phyloP scores from a whole-genome alignment of 176 grass and related monocot species.

The Zoysia pacifica region DNA sequence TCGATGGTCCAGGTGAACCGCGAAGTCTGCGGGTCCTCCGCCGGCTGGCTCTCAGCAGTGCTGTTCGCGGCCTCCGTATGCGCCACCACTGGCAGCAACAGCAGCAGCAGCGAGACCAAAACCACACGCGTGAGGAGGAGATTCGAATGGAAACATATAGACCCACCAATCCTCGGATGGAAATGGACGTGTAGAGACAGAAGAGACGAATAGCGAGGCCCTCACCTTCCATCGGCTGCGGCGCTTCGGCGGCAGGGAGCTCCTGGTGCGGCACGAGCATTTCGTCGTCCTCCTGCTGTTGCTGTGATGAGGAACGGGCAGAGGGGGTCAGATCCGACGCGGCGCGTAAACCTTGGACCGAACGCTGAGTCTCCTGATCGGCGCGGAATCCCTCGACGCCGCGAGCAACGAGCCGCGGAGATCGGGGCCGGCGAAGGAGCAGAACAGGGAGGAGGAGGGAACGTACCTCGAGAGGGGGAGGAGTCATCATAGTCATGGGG shows the following conservation, averaged over 20 bases:
- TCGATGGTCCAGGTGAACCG: constrained; percentile 94
- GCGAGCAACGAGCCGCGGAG: constrained; percentile 19
- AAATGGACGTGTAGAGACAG: not conserved
- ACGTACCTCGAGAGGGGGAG: constrained; percentile 77
- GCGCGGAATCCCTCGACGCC: not conserved
- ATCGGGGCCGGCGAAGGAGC: constrained; percentile 17
- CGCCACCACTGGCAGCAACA: constrained; percentile 50
- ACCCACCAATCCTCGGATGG: constrained; percentile 5
- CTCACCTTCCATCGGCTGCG: constrained; percentile 98
- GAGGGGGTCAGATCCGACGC: constrained; percentile 49
- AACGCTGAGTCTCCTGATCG: constrained; percentile 13
- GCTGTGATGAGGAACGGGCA: constrained; percentile 17
- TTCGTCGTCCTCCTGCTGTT: constrained; percentile 88
- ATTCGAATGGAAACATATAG: constrained; percentile 5
- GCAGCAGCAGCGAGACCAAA: not conserved
- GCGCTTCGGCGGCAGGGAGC: constrained; percentile 48
- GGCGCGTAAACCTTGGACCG: constrained; percentile 19
- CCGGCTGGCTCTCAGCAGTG: constrained; percentile 71
- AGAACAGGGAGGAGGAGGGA: not conserved
- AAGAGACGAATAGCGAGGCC: constrained; percentile 10
- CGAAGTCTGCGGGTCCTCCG: constrained; percentile 77
- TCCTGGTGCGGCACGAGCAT: constrained; percentile 88
- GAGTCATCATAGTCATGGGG: constrained; percentile 90
- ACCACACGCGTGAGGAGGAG: not conserved
- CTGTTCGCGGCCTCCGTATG: constrained; percentile 66